A percentile compares a stretch with the other conserved stretches of the same genome.
phyloP scores from a whole-genome alignment of 176 grass and related monocot genomes.

The Typha latifolia region DNA sequence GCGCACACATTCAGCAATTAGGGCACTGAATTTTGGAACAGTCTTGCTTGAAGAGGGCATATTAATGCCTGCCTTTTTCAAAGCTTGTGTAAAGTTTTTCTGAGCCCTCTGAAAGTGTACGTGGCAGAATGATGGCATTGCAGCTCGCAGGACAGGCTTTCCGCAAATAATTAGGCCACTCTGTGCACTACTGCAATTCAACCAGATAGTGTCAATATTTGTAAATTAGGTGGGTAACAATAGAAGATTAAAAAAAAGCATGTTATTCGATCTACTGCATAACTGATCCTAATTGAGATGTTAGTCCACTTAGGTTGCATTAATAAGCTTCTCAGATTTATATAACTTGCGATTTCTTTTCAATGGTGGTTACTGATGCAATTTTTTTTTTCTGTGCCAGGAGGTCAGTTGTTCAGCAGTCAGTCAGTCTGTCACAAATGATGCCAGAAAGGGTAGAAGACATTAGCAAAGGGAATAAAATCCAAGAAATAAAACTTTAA shows the following conservation, averaged over 20 bases:
- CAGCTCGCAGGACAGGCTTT: slow-evolving; percentile 18
- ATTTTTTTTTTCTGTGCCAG: no score
- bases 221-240: background rate
- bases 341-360: no score
- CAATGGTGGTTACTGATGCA: no score
- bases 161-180: slow-evolving; percentile 14
- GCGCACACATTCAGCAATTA: slow-evolving; percentile 23
- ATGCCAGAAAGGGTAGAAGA: no score
- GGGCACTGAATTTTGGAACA: slow-evolving; percentile 18
- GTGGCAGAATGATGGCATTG: slow-evolving; percentile 27
- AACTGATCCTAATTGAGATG: no score
- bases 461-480: no score
- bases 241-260: background rate
- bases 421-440: no score
- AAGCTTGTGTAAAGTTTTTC: slow-evolving; percentile 31
- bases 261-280: no score
- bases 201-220: background rate
- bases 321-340: no score
- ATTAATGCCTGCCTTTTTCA: slow-evolving; percentile 25
- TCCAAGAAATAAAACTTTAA: no score
- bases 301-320: no score
- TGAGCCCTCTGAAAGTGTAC: slow-evolving; percentile 28
- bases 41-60: slow-evolving; percentile 21
- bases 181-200: slow-evolving; percentile 24
- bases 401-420: no score